Evolutionary conservation across 257 asterid species (phyloP).

Genomic region (Voacanga thouarsii): DNA sequence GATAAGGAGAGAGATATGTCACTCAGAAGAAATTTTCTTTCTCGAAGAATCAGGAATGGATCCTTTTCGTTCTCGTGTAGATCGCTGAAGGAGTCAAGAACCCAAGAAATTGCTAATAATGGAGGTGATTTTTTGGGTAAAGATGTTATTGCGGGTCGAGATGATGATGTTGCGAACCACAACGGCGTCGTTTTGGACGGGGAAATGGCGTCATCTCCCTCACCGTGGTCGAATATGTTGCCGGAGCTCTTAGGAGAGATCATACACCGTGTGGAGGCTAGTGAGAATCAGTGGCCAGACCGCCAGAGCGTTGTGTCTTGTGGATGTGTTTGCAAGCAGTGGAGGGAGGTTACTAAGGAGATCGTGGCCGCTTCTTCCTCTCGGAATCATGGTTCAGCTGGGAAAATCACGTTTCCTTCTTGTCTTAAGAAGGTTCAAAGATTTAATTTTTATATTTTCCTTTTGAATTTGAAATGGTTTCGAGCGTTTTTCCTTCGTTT

Average conservation of each 20-base stretch:
- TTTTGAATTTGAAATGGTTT: neutral
- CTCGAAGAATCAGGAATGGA: slow-evolving; percentile 59
- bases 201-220: slow-evolving; percentile 10
- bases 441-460: neutral
- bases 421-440: slow-evolving; percentile 73
- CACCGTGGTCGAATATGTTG: slow-evolving; percentile 69
- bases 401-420: slow-evolving; percentile 78
- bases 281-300: slow-evolving; percentile 77
- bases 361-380: slow-evolving; percentile 49
- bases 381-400: slow-evolving; percentile 23
- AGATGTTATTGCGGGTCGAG: neutral
- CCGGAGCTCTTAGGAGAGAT: slow-evolving; percentile 84
- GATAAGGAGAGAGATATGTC: slow-evolving; percentile 39
- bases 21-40: slow-evolving; percentile 56
- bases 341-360: slow-evolving; percentile 80
- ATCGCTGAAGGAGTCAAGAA: slow-evolving; percentile 41
- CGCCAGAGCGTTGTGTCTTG: slow-evolving; percentile 80
- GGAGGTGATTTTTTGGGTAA: neutral
- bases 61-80: slow-evolving; percentile 54
- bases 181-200: slow-evolving; percentile 31
- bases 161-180: slow-evolving; percentile 17
- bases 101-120: slow-evolving; percentile 19
- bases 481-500: neutral
- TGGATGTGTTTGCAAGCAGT: slow-evolving; percentile 87
- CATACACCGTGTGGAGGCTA: slow-evolving; percentile 66